Conservation (phyloP, 768 basidiomycete species). For the Omphalotus guepiniiformis region DNA sequence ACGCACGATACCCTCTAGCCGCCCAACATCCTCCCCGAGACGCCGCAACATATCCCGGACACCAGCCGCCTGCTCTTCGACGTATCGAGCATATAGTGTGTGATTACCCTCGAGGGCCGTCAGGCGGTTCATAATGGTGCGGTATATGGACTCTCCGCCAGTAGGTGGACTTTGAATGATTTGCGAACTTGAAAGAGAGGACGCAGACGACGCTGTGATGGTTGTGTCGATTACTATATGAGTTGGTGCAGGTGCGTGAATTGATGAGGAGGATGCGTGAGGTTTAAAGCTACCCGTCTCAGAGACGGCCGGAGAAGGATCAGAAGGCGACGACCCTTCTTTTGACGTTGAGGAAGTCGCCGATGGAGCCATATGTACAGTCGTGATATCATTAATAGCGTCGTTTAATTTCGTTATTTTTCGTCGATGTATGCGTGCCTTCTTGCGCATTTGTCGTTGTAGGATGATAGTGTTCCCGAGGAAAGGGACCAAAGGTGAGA, state of each 20-base stretch:
- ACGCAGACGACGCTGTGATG: not conserved
- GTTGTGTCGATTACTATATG: not conserved
- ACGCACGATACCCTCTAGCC: constrained; percentile 72
- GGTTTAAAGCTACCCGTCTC: too few species aligned
- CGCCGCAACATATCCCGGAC: constrained; percentile 72
- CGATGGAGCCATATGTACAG: too few species aligned
- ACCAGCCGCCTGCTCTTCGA: constrained; percentile 82
- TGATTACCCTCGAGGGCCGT: constrained; percentile 83
- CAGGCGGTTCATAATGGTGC: constrained; percentile 93
- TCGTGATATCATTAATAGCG: too few species aligned
- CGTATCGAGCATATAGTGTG: constrained; percentile 77
- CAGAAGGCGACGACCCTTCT: too few species aligned
- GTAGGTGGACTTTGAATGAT: constrained; percentile 15
- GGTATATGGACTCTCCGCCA: constrained; percentile 89
- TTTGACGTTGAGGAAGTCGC: too few species aligned
- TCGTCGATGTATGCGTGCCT: too few species aligned
- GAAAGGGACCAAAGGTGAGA: too few species aligned
- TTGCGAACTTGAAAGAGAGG: constrained; percentile 4
- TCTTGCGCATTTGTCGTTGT: too few species aligned
- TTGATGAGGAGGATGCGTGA: not conserved
- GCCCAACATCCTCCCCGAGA: constrained; percentile 73
- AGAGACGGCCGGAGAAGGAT: too few species aligned
- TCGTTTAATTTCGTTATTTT: too few species aligned
- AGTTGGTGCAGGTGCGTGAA: not conserved
- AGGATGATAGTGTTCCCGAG: too few species aligned